These are phyloP conservation scores for Lactuca sativa DNA, from an alignment of 129 eudicot genomes.

Conservation along the genomic window DNA sequence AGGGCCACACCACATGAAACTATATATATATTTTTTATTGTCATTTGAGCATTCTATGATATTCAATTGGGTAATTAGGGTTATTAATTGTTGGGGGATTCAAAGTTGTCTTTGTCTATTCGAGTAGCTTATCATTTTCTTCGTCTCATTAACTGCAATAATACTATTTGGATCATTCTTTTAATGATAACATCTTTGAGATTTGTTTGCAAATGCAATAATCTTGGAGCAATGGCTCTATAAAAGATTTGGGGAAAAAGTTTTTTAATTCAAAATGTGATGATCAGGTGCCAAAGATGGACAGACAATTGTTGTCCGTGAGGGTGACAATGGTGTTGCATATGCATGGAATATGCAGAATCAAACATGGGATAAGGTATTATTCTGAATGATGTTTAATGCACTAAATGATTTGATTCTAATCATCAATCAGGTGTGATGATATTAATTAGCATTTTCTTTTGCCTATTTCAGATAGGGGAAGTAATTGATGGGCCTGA, in stretches of 20 bases:
- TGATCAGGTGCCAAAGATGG: conserved; percentile 86
- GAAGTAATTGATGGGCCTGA: conserved; percentile 99
- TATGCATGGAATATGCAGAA: conserved; percentile 88
- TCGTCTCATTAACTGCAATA: not conserved
- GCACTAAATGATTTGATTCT: conserved; percentile 18
- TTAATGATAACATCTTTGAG: not conserved
- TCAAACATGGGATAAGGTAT: conserved; percentile 91
- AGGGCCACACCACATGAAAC: conserved; percentile 5
- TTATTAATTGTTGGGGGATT: not conserved
- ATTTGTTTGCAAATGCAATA: conserved; percentile 18
- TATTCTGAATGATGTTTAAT: conserved; percentile 11
- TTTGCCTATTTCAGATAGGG: conserved; percentile 58
- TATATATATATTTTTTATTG: conserved; percentile 1
- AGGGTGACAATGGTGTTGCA: conserved; percentile 99
- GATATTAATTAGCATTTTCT: conserved; percentile 8
- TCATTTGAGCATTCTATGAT: conserved; percentile 13
- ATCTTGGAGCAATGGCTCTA: conserved; percentile 4
- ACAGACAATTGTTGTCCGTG: conserved; percentile 90
- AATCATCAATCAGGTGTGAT: not conserved
- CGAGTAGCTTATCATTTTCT: not conserved
- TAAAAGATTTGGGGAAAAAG: conserved; percentile 12
- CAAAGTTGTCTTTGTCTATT: conserved; percentile 4
- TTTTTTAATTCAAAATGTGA: not conserved
- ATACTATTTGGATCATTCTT: not conserved
- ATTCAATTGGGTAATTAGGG: conserved; percentile 4